phyloP scores from a whole-genome alignment of 1,284 basidiomycete genomes.

The Cystobasidium slooffiae region DNA sequence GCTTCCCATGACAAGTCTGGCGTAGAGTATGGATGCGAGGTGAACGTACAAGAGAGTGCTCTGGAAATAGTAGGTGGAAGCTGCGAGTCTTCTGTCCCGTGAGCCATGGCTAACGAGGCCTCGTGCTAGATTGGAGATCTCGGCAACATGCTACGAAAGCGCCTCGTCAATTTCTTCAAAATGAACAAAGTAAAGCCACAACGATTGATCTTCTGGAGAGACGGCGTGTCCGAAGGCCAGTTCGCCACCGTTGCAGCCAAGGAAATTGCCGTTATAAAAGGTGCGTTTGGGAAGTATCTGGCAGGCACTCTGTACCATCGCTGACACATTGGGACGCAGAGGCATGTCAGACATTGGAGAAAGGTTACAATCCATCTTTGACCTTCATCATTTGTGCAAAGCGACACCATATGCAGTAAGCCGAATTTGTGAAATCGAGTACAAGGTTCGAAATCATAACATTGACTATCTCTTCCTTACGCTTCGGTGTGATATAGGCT shows the following conservation, averaged over 20 bases:
- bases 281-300: neutral
- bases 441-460: too few relatives aligned
- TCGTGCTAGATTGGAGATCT: conserved; percentile 63
- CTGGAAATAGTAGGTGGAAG: conserved; percentile 66
- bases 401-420: conserved; percentile 65
- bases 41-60: conserved; percentile 71
- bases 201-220: conserved; percentile 72
- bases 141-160: conserved; percentile 68
- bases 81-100: neutral
- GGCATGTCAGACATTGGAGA: conserved; percentile 44
- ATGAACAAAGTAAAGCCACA: conserved; percentile 64
- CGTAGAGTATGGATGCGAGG: conserved; percentile 71
- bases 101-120: neutral
- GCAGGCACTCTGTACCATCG: neutral
- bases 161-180: conserved; percentile 64
- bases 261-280: conserved; percentile 44
- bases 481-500: conserved; percentile 65
- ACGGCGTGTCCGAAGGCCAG: conserved; percentile 67
- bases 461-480: neutral
- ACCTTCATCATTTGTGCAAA: conserved; percentile 80
- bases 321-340: conserved; percentile 1
- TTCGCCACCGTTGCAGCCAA: conserved; percentile 39
- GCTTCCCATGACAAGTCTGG: conserved; percentile 63
- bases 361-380: conserved; percentile 67
- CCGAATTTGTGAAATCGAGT: neutral